Evolutionary conservation across 352 stramenopile genomes (phyloP).

Genomic region (Phytopythium vexans): DNA sequence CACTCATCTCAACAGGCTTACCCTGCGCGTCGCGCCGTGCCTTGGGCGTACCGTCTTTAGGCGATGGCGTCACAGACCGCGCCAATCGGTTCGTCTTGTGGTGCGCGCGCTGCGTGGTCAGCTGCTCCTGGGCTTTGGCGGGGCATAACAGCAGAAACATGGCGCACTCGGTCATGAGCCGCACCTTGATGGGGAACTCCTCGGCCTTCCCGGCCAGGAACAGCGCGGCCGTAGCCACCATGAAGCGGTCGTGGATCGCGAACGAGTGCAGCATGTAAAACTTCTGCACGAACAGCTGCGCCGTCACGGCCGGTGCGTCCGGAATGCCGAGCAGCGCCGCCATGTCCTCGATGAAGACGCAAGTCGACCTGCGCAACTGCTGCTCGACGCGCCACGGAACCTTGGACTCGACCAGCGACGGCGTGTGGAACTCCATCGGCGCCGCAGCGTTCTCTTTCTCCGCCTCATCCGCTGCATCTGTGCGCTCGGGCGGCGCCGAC

Average conservation of each 20-base stretch:
- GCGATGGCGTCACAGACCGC: constrained; percentile 3
- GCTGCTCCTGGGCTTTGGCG: constrained; percentile 31
- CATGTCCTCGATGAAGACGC: constrained; percentile 66
- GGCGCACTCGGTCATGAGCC: constrained; percentile 69
- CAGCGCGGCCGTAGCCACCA: constrained; percentile 69
- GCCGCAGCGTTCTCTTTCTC: constrained; percentile 23
- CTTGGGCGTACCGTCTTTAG: constrained; percentile 13
- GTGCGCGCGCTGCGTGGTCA: constrained; percentile 10
- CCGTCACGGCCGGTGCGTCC: constrained; percentile 42
- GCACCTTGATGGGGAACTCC: constrained; percentile 78
- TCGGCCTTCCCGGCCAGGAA: constrained; percentile 76
- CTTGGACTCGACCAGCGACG: constrained; percentile 37
- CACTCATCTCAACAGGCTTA: constrained; percentile 44
- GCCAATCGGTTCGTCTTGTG: constrained; percentile 11
- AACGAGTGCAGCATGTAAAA: constrained; percentile 85
- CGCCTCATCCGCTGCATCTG: neutral
- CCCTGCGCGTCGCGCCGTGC: constrained; percentile 30
- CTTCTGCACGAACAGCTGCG: constrained; percentile 66
- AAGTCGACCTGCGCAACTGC: constrained; percentile 64
- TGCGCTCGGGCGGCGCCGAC: neutral
- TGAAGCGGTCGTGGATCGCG: constrained; percentile 71
- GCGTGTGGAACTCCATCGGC: constrained; percentile 31
- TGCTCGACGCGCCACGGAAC: constrained; percentile 54
- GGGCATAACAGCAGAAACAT: constrained; percentile 60
- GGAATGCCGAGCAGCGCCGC: constrained; percentile 59